Evolutionary conservation across 148 eudicot genomes (phyloP), one percentile per base, ranked within the genome.

Genomic region (Cornus florida): DNA sequence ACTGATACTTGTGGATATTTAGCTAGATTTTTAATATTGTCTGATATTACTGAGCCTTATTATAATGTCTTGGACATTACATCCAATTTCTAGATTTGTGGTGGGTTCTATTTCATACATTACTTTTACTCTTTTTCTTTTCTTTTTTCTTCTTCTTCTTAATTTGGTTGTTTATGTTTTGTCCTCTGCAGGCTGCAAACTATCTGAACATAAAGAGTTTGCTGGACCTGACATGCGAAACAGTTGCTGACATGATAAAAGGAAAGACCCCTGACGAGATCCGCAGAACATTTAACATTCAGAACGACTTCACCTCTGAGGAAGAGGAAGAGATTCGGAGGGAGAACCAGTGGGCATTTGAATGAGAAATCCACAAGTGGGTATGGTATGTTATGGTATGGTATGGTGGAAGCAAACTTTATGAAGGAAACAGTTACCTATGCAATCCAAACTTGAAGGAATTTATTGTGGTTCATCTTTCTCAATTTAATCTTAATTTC

Each of bases 181-280:
- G 74, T 67, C 13, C 57, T 53, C 50, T 50, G 8, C 80, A 85
- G 87, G 87, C 87, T 75, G 84, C 87, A 43, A 85, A 85, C 82
- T 85, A 85, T 75, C 76, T 85, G 78, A 85, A 85, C 79, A 82
- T 85, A 1, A 85, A 85, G 84, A 85, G 87, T 69, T 71, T 85
- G 78, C 78, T 85, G 67, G 87, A 85, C 80, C 79, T 85, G 80
- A 85, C 82, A 50, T 85, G 84, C 74, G 84, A 85, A 72, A 85
- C 87, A 14, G 87, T 85, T 33, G 82, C 82, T 12, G 84, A 85
- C 87, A 82, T 82, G 87, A 82, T 85, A 79, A 85, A 82, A 64
- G 87, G 87, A 19, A 85, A 82, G 82, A 85, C 87, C 31, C 87
- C 87, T 0, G 87, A 85, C 69, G 87, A 85, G 84, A 85, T 85